These are phyloP conservation scores for Spathaspora sp. DNA, from an alignment of 805 yeast genomes.

Conservation along the genomic window DNA sequence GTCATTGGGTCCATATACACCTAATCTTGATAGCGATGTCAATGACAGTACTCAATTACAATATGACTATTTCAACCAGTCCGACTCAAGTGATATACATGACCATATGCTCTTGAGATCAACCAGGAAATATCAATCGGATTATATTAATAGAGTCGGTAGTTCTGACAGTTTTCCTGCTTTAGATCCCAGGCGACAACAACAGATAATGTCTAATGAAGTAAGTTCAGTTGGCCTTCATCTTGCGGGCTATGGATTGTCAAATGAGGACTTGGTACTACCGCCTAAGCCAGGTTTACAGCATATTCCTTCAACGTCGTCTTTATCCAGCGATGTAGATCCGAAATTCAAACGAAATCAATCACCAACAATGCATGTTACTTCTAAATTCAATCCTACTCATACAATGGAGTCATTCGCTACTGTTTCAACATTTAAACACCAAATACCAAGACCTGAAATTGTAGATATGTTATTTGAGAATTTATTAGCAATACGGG, in stretches of 20 bases:
- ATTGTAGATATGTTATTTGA: constrained; percentile 40
- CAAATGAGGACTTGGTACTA: constrained; percentile 19
- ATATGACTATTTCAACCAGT: background rate
- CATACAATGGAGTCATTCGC: constrained; percentile 32
- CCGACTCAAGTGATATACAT: background rate
- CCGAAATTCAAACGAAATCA: constrained; percentile 1
- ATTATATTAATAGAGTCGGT: background rate
- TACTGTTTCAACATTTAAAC: constrained; percentile 26
- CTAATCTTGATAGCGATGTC: background rate
- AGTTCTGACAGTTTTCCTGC: constrained; percentile 9
- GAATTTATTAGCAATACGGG: constrained; percentile 32
- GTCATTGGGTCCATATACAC: background rate
- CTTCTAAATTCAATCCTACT: constrained; percentile 2
- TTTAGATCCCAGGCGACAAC: constrained; percentile 12
- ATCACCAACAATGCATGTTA: constrained; percentile 9
- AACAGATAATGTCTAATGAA: background rate
- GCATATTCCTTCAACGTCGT: background rate
- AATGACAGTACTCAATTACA: background rate
- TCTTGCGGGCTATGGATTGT: constrained; percentile 26
- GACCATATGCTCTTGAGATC: background rate
- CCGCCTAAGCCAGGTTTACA: constrained; percentile 16
- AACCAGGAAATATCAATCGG: background rate
- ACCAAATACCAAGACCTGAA: constrained; percentile 31
- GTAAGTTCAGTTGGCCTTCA: constrained; percentile 18
- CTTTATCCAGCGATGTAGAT: constrained; percentile 1